Evolutionary conservation across 129 eudicot species (phyloP), one percentile per base, ranked within the genome.

Genomic region (Cynara cardunculus): DNA sequence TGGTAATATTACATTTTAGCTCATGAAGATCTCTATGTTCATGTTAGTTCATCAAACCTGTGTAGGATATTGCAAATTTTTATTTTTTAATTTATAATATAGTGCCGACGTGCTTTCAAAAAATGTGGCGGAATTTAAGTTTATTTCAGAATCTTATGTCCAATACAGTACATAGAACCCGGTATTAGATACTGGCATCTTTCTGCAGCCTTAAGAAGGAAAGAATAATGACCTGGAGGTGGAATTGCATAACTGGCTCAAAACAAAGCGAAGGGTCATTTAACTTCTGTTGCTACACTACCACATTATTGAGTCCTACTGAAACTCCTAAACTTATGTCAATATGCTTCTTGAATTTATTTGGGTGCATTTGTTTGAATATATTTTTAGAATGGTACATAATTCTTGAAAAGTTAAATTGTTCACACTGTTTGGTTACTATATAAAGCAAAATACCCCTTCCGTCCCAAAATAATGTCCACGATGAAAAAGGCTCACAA

Each of bases 231-330:
- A 77, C 24, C 79, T 71, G 53, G 34, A 35, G 71, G 64, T 41
- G 80, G 78, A 72, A 35, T 81, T 64, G 82, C 79, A 85, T 77
- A 80, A 71, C 12, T 76, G 85, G 82, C 88, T 85, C 76, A 68
- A 76, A 72, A 80, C 75, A 31, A 44, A 76, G 37, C 76, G 75
- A 85, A 85, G 88, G 46, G 85, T 53, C 88, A 44, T 68, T 76
- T 85, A 18, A 46, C n/a, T 25, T 73, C 41, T 18, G 5, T 83
- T 66, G 61, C 34, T 71, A 61, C 76, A 72, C 75, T 72, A 64
- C 69, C 75, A 30, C 72, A 2, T 31, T 32, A 24, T 49, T n/a
- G n/a, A n/a, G 31, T 8, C n/a, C n/a, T n/a, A n/a, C n/a, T 49
- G 74, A 79, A 62, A 76, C 49, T 13, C 53, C 83, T 71, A 26